These are phyloP conservation scores for Fraxinus angustifolia DNA, from an alignment of 305 asterid species.

Conservation along the genomic window DNA sequence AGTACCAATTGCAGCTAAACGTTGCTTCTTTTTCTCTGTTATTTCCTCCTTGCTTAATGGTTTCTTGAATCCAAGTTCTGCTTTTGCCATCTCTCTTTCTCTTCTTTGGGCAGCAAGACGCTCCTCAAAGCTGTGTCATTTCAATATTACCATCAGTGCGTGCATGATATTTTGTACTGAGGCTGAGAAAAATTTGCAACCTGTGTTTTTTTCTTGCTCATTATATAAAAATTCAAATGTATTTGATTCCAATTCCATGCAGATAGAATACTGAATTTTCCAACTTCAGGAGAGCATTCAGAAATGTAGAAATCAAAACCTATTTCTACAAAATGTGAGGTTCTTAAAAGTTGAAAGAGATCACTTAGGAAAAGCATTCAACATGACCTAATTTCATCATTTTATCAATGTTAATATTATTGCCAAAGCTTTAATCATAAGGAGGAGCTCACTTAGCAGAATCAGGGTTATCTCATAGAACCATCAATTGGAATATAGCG, in stretches of 20 bases:
- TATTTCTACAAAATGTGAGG: neutral
- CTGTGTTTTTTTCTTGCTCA: neutral
- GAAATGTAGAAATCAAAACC: neutral
- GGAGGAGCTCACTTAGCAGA: neutral
- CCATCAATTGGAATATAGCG: neutral
- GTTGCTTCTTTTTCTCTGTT: constrained; percentile 79
- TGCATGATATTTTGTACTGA: neutral
- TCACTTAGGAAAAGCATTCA: neutral
- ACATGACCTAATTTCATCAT: neutral
- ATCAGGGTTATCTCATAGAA: neutral
- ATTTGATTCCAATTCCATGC: neutral
- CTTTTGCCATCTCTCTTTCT: constrained; percentile 70
- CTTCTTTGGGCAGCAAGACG: constrained; percentile 84
- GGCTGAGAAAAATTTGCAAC: neutral
- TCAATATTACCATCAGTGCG: constrained; percentile 12
- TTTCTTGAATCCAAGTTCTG: constrained; percentile 90
- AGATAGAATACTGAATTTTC: neutral
- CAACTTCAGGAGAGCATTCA: neutral
- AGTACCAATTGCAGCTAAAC: constrained; percentile 87
- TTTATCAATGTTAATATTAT: neutral
- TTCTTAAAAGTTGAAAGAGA: neutral
- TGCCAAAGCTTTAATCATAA: neutral
- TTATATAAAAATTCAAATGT: neutral
- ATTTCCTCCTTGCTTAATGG: constrained; percentile 82
- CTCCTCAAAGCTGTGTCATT: constrained; percentile 78